Percentiles rank a stretch among this genome's conserved stretches.
These are phyloP conservation scores for Ophiostoma novo-ulmi DNA, from an alignment of 2,329 filamentous ascomycete genomes.

Conservation along the genomic window DNA sequence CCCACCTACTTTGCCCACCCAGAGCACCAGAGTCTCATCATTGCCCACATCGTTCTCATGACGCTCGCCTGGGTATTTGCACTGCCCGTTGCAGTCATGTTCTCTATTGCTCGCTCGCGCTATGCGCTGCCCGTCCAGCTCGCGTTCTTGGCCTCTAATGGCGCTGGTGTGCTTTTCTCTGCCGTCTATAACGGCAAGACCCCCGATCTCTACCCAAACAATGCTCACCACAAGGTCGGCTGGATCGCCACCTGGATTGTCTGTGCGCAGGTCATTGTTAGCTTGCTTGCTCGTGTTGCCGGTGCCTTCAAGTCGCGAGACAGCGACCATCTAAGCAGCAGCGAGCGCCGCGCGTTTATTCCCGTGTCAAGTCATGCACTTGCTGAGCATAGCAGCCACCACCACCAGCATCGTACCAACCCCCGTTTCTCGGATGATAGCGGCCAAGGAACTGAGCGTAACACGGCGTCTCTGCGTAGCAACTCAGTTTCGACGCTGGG, in stretches of 20 bases:
- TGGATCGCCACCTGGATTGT: conserved; percentile 76
- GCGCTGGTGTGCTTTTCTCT: conserved; percentile 58
- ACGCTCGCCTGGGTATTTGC: conserved; percentile 65
- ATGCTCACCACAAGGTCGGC: conserved; percentile 81
- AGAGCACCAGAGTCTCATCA: conserved; percentile 52
- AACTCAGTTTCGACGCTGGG: conserved; percentile 56
- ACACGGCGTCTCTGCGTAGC: conserved; percentile 61
- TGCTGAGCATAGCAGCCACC: conserved; percentile 42
- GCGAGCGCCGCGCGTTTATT: conserved; percentile 56
- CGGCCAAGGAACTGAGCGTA: conserved; percentile 67
- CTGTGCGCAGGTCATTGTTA: conserved; percentile 63
- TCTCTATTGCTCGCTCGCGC: conserved; percentile 75
- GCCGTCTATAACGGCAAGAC: conserved; percentile 73
- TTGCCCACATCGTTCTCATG: conserved; percentile 68
- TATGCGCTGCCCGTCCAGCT: conserved; percentile 67
- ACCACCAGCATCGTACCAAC: conserved; percentile 24
- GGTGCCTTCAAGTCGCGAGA: conserved; percentile 37
- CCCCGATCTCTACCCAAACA: conserved; percentile 79
- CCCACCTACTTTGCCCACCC: conserved; percentile 57
- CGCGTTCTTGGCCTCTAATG: conserved; percentile 59
- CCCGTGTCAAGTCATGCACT: conserved; percentile 55
- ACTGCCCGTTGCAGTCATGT: conserved; percentile 72
- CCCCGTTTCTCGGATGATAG: conserved; percentile 66
- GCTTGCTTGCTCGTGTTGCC: conserved; percentile 58
- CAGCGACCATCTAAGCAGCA: conserved; percentile 20